Evolutionary conservation across 2,329 filamentous ascomycete genomes (phyloP).

Genomic region (Fusarium denticulatum): DNA sequence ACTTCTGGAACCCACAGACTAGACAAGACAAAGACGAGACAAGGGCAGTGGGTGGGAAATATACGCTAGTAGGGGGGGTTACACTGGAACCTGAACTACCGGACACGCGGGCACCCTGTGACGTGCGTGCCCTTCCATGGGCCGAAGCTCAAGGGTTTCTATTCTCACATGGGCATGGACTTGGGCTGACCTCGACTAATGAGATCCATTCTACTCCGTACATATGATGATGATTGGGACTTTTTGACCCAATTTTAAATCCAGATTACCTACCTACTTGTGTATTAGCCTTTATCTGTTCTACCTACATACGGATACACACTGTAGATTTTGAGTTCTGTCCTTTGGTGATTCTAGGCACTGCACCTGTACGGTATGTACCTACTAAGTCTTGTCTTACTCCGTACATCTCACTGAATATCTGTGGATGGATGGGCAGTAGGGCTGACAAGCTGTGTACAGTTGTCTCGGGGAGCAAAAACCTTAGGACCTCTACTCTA

Average conservation of each 20-base stretch:
- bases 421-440: not conserved
- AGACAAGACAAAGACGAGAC: not conserved
- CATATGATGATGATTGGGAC: not conserved
- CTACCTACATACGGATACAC: not conserved
- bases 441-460: constrained; percentile 8
- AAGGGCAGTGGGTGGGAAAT: not conserved
- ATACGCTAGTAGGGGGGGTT: constrained; percentile 14
- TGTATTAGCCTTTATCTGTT: not conserved
- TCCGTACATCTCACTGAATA: not conserved
- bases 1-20: not conserved
- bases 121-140: constrained; percentile 12
- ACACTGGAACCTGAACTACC: constrained; percentile 33
- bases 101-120: constrained; percentile 26
- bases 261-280: not conserved
- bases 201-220: not conserved
- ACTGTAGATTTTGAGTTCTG: not conserved
- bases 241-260: not conserved
- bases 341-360: not conserved
- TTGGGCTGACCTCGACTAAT: constrained; percentile 1
- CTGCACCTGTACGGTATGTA: not conserved
- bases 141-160: constrained; percentile 7
- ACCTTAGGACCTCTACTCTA: not conserved
- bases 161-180: constrained; percentile 26
- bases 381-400: not conserved
- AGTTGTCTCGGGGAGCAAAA: not conserved